phyloP scores from a whole-genome alignment of 2,329 filamentous ascomycete genomes.

The Annulohypoxylon truncatum region DNA sequence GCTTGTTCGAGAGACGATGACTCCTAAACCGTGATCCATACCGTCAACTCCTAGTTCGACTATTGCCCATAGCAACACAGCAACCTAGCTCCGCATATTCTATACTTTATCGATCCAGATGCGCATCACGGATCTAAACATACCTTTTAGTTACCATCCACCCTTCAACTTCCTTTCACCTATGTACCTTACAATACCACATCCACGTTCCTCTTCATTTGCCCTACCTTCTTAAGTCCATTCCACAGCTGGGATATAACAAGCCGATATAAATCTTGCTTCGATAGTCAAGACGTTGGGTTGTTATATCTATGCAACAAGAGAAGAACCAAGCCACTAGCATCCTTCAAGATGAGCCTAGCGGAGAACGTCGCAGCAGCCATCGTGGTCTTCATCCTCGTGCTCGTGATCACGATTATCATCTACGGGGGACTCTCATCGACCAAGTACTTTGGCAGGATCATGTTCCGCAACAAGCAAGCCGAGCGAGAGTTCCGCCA shows the following conservation, averaged over 20 bases:
- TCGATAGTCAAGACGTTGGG: background rate
- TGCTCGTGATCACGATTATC: conserved; percentile 35
- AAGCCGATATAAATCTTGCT: background rate
- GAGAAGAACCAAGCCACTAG: background rate
- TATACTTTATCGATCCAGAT: background rate
- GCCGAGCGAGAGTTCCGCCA: background rate
- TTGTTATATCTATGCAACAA: background rate
- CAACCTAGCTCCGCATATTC: background rate
- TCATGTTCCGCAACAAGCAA: conserved; percentile 42
- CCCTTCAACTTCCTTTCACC: background rate
- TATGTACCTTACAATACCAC: background rate
- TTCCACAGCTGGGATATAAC: background rate
- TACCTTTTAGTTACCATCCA: background rate
- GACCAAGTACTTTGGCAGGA: conserved; percentile 42
- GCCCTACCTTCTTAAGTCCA: background rate
- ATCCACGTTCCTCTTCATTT: background rate
- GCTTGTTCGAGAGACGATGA: background rate
- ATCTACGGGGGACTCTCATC: conserved; percentile 42
- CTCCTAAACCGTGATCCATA: background rate
- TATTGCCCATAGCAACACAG: background rate
- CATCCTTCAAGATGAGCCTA: conserved; percentile 22
- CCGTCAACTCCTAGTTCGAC: background rate
- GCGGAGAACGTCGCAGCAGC: conserved; percentile 45
- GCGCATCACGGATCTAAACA: background rate
- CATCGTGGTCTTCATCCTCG: conserved; percentile 47